These are phyloP conservation scores for Monilinia laxa DNA, from an alignment of 2,329 filamentous ascomycete species.

Conservation along the genomic window DNA sequence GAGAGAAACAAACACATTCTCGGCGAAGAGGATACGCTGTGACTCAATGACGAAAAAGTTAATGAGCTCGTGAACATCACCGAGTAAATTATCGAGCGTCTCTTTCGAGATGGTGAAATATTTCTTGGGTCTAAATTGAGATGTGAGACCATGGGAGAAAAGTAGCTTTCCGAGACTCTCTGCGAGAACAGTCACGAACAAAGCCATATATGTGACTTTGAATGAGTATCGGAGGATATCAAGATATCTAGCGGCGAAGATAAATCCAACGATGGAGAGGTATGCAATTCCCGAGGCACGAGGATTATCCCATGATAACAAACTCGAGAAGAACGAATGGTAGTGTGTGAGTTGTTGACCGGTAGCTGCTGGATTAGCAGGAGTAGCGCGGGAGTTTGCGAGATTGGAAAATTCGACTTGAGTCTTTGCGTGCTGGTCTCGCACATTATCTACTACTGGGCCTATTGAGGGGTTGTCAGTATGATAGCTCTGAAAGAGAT, in stretches of 20 bases:
- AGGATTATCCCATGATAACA: constrained; percentile 68
- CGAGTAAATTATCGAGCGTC: constrained; percentile 59
- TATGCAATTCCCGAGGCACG: constrained; percentile 67
- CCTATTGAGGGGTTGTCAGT: constrained; percentile 44
- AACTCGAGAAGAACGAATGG: constrained; percentile 68
- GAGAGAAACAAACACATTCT: constrained; percentile 61
- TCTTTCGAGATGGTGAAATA: constrained; percentile 67
- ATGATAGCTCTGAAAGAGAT: background rate
- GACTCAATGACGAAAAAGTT: constrained; percentile 72
- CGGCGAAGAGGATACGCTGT: constrained; percentile 66
- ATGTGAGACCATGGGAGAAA: constrained; percentile 60
- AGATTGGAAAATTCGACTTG: constrained; percentile 57
- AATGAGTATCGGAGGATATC: constrained; percentile 64
- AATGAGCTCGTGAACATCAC: constrained; percentile 65
- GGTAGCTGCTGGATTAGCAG: constrained; percentile 54
- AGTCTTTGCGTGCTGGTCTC: constrained; percentile 56
- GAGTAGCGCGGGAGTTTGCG: constrained; percentile 56
- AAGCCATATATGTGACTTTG: constrained; percentile 63
- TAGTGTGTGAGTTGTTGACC: constrained; percentile 67
- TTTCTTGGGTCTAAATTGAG: constrained; percentile 64
- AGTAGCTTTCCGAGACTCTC: constrained; percentile 62
- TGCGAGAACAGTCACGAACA: constrained; percentile 59
- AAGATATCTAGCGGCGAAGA: constrained; percentile 64
- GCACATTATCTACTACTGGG: constrained; percentile 59
- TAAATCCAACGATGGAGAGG: constrained; percentile 54